phyloP scores from a whole-genome alignment of 2,329 filamentous ascomycete genomes.

The Didymella lethalis region DNA sequence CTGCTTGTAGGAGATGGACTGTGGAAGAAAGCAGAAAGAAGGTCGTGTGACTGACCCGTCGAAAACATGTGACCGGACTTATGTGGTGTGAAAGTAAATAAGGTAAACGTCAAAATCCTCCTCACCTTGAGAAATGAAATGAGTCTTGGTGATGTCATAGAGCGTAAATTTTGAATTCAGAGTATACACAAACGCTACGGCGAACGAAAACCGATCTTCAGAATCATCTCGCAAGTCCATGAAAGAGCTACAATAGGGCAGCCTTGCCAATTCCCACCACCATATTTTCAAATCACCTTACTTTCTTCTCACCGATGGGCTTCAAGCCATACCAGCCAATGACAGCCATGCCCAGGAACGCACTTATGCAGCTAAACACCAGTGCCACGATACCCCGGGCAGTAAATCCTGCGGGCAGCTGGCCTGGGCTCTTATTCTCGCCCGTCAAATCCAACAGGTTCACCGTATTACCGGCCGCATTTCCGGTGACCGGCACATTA shows the following conservation, averaged over 20 bases:
- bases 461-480: conserved; percentile 75
- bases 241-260: no score
- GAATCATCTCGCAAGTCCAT: not conserved
- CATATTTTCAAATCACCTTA: not conserved
- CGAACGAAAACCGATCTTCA: not conserved
- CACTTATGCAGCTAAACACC: conserved; percentile 74
- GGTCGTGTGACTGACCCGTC: no score
- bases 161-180: not conserved
- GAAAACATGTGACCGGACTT: no score
- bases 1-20: no score
- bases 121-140: no score
- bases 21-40: no score
- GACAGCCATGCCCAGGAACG: conserved; percentile 71
- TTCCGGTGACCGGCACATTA: conserved; percentile 65
- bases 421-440: conserved; percentile 62
- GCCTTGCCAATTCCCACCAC: not conserved
- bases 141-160: no score
- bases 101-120: no score
- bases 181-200: not conserved
- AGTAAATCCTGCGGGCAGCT: conserved; percentile 74
- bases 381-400: conserved; percentile 75
- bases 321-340: conserved; percentile 72
- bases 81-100: no score
- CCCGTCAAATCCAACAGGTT: conserved; percentile 64
- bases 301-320: conserved; percentile 31